Evolutionary conservation across 2,329 filamentous ascomycete genomes (phyloP).

Genomic region (Alternaria arbusti): DNA sequence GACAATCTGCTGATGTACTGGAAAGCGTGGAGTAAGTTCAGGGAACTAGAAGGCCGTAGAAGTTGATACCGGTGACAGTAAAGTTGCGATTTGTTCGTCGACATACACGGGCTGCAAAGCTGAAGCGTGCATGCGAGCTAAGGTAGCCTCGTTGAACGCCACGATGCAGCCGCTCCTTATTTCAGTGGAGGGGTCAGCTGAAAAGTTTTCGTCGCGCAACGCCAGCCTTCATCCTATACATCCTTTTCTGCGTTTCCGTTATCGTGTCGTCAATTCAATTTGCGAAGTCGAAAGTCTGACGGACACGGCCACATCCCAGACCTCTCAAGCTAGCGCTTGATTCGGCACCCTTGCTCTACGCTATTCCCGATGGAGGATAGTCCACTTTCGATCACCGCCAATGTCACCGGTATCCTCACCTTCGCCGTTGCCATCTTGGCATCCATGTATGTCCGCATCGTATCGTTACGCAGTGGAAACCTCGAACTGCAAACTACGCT

Average conservation of each 20-base stretch:
- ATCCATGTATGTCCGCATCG: neutral
- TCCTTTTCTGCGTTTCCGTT: too few relatives aligned
- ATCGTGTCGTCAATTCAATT: too few relatives aligned
- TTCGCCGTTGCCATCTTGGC: neutral
- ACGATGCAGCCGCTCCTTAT: neutral
- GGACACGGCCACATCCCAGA: too few relatives aligned
- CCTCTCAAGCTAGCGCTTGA: neutral
- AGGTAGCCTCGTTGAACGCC: neutral
- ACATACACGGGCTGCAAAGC: rapidly evolving
- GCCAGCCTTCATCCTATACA: too few relatives aligned
- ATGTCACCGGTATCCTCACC: neutral
- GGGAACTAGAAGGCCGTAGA: rapidly evolving
- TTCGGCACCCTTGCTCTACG: neutral
- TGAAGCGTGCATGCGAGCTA: neutral
- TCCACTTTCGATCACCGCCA: neutral
- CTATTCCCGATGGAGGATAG: neutral
- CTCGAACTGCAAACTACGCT: neutral
- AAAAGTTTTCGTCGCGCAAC: neutral
- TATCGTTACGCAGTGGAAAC: neutral
- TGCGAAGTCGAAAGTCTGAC: too few relatives aligned
- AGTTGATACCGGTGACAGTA: rapidly evolving
- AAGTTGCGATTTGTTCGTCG: rapidly evolving
- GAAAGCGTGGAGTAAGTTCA: neutral
- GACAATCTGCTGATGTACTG: neutral
- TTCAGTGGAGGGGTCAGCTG: neutral